A percentile compares a stretch with the other conserved stretches of the same genome.
Evolutionary conservation across 1,284 basidiomycete species (phyloP).

Genomic region (Rhodotorula sp.): DNA sequence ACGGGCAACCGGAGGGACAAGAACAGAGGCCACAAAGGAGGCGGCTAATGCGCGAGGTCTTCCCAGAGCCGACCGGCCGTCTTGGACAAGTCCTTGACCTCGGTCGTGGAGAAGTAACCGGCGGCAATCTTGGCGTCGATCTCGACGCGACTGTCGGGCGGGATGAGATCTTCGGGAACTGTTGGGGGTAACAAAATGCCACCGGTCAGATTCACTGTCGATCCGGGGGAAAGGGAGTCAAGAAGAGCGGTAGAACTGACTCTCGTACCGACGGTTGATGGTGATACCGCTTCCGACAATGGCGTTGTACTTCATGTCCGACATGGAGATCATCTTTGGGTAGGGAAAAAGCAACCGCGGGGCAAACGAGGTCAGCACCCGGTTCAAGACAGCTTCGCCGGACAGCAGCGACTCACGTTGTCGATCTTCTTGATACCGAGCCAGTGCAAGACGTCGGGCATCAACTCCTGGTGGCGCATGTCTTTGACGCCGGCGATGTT

Average conservation of each 20-base stretch:
- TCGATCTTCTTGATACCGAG: conserved; percentile 82
- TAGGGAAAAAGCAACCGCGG: background rate
- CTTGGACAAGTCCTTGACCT: conserved; percentile 71
- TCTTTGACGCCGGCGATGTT: conserved; percentile 76
- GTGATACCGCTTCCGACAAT: conserved; percentile 77
- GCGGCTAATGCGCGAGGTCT: conserved; percentile 38
- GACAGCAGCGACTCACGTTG: conserved; percentile 56
- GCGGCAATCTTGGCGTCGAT: conserved; percentile 89
- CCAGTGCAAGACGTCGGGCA: conserved; percentile 95
- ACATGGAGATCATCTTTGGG: conserved; percentile 70
- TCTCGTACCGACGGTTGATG: conserved; percentile 77
- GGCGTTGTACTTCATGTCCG: conserved; percentile 77
- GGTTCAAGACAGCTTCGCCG: background rate
- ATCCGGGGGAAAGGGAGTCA: conserved; percentile 26
- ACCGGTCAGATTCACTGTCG: background rate
- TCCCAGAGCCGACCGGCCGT: conserved; percentile 85
- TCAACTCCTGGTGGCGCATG: conserved; percentile 47
- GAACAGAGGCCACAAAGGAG: background rate
- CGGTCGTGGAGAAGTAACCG: conserved; percentile 83
- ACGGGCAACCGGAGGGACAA: background rate
- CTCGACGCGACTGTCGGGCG: conserved; percentile 89
- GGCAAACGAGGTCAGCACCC: background rate
- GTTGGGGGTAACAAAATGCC: conserved; percentile 44
- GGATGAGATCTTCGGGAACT: conserved; percentile 64
- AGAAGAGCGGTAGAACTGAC: background rate